Evolutionary conservation across 495 filamentous ascomycete genomes (phyloP), one percentile per base, ranked within the genome.

Genomic region (Hypoxylon lenormandii): DNA sequence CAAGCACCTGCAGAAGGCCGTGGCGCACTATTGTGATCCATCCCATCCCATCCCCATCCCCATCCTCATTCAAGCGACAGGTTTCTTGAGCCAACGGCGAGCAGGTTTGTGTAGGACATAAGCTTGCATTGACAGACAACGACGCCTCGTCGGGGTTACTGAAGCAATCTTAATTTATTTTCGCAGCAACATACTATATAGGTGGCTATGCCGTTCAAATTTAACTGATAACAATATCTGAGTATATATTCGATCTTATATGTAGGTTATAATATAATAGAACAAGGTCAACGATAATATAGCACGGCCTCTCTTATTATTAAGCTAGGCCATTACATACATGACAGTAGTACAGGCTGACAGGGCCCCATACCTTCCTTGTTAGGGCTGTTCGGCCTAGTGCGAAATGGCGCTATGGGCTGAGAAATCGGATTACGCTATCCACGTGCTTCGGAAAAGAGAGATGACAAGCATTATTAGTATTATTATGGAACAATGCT

Each of bases 1-100:
- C 52, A 46, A 54, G 52, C 47, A 63, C 58, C 52, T 66, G 68
- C 57, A 66, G 62, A 58, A 58, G 58, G 46, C 62, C 62, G 68
- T 66, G 68, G 68, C 62, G 62, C 68, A 45, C 61, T 62, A 71
- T 62, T 59, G 48, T 23, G 22, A 54, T 63, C 51, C 53, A 53
- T 71, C 46, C 42, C 52, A 53, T 52, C 50, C 36, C n/a, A n/a
- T n/a, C n/a, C n/a, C n/a, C n/a, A n/a, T n/a, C n/a, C n/a, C n/a
- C n/a, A n/a, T n/a, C n/a, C n/a, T 19, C 26, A 28, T 3, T 7
- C 30, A 33, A 57, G 55, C 43, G 51, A 19, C 43, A 57, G 30
- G 37, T 18, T 18, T 40, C 33, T 46, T 36, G n/a, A 30, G 38
- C 68, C 68, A 66, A 66, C 68, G 42, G 18, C 47, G 5, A 53